phyloP scores from a whole-genome alignment of 192 early-diverging fungal genomes.

The Backusella sp. region DNA sequence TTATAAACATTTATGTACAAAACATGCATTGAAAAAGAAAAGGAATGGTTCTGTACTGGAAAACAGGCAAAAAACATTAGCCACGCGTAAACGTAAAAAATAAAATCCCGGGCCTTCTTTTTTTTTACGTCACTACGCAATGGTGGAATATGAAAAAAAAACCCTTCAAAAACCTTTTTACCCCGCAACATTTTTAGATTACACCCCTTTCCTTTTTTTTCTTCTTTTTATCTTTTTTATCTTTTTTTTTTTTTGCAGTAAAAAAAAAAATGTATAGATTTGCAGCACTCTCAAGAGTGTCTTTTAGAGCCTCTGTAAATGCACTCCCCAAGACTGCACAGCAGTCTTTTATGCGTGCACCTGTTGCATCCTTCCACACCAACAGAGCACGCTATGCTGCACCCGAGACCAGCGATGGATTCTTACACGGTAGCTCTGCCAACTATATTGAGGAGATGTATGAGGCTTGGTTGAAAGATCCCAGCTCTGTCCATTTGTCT shows the following conservation, averaged over 20 bases:
- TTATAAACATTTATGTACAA: neutral
- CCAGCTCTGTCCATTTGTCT: slow-evolving; percentile 87
- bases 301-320: slow-evolving; percentile 15
- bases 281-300: slow-evolving; percentile 21
- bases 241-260: slow-evolving; percentile 14
- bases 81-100: neutral
- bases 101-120: neutral
- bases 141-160: slow-evolving; percentile 3
- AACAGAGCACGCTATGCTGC: slow-evolving; percentile 32
- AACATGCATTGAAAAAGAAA: neutral
- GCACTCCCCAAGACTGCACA: slow-evolving; percentile 12
- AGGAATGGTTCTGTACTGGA: neutral
- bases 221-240: slow-evolving; percentile 15
- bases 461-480: slow-evolving; percentile 87
- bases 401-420: slow-evolving; percentile 70
- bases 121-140: neutral
- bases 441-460: slow-evolving; percentile 97
- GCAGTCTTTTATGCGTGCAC: slow-evolving; percentile 19
- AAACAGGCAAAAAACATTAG: neutral
- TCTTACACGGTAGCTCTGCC: slow-evolving; percentile 80
- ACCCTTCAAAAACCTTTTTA: neutral
- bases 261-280: slow-evolving; percentile 33
- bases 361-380: slow-evolving; percentile 32
- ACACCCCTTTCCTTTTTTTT: neutral
- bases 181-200: slow-evolving; percentile 1